phyloP scores from a whole-genome alignment of 2,329 filamentous ascomycete species.

The Pseudogymnoascus sp. region DNA sequence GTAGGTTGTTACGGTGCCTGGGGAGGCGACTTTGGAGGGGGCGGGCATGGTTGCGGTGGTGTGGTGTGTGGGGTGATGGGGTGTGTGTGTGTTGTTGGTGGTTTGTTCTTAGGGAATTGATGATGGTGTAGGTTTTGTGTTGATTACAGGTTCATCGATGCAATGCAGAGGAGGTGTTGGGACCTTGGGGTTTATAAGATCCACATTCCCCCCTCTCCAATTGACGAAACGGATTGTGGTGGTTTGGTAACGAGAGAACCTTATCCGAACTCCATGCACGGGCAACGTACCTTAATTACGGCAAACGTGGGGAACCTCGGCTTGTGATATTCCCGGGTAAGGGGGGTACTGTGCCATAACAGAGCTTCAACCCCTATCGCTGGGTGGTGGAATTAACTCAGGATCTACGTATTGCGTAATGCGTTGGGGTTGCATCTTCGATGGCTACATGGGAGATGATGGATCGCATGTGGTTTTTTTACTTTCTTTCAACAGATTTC shows the following conservation, averaged over 20 bases:
- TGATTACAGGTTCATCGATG: too few species aligned
- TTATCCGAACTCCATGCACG: neutral
- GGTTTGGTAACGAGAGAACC: neutral
- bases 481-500: neutral
- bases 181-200: slow-evolving; percentile 5
- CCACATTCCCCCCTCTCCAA: neutral
- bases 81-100: neutral
- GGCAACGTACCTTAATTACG: neutral
- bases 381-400: neutral
- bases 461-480: neutral
- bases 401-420: neutral
- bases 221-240: neutral
- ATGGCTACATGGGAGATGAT: neutral
- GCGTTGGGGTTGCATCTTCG: neutral
- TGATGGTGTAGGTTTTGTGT: too few species aligned
- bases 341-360: too few species aligned
- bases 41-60: neutral
- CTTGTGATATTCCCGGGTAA: neutral
- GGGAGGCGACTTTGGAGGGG: neutral
- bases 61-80: neutral
- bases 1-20: slow-evolving; percentile 1
- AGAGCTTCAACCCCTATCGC: neutral
- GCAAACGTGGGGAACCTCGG: slow-evolving; percentile 5
- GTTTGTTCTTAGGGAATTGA: neutral
- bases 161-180: neutral